phyloP scores from a whole-genome alignment of 2,329 filamentous ascomycete species.

The Claviceps pusilla region DNA sequence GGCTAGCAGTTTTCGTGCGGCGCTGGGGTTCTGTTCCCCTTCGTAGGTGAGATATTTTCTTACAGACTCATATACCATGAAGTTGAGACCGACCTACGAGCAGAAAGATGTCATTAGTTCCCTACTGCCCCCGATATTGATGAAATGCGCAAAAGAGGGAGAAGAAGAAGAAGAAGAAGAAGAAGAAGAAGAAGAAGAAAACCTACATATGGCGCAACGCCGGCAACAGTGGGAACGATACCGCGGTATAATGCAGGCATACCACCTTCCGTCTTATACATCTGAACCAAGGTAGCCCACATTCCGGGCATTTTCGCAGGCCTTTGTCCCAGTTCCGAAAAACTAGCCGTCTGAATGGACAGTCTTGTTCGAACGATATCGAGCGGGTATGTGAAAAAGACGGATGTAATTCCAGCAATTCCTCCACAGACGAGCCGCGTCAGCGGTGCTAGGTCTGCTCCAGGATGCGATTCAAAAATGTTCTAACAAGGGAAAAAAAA shows the following conservation, averaged over 20 bases:
- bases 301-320: constrained; percentile 70
- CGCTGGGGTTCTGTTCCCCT: constrained; percentile 68
- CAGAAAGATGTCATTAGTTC: constrained; percentile 7
- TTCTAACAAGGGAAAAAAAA: constrained; percentile 22
- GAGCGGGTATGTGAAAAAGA: constrained; percentile 86
- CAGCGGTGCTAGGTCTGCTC: constrained; percentile 56
- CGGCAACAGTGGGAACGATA: constrained; percentile 83
- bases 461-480: constrained; percentile 64
- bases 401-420: constrained; percentile 84
- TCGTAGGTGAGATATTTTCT: constrained; percentile 74
- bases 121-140: too few relatives aligned
- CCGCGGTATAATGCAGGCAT: constrained; percentile 77
- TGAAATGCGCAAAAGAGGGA: too few relatives aligned
- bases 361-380: constrained; percentile 93
- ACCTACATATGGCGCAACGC: constrained; percentile 80
- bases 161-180: too few relatives aligned
- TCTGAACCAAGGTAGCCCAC: constrained; percentile 66
- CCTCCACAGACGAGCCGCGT: constrained; percentile 79
- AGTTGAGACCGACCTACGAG: constrained; percentile 78
- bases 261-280: constrained; percentile 89
- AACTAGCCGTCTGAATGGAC: constrained; percentile 96
- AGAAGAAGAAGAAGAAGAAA: neutral
- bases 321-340: constrained; percentile 54
- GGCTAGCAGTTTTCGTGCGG: constrained; percentile 68
- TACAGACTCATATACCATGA: constrained; percentile 93